A percentile compares a stretch with the other conserved stretches of the same genome.
Conservation (phyloP, 1,139 yeast species). For the Kurtzmaniella natalensis region DNA sequence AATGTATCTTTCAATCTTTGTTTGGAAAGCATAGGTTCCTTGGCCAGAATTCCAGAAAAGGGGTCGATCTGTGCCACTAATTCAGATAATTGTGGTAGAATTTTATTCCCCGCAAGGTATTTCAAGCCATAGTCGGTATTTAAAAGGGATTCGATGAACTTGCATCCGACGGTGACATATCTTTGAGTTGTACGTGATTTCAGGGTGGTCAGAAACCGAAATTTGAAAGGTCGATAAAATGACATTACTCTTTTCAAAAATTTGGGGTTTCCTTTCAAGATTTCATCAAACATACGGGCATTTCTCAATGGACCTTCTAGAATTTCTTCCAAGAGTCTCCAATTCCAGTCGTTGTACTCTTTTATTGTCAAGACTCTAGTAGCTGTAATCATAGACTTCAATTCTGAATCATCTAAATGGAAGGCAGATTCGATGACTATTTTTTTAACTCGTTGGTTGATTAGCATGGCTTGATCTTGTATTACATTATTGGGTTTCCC, state of each 20-base stretch:
- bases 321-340: conserved; percentile 65
- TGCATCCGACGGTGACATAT: conserved; percentile 70
- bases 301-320: conserved; percentile 77
- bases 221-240: conserved; percentile 88
- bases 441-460: conserved; percentile 30
- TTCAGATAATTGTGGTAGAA: conserved; percentile 83
- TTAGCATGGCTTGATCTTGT: conserved; percentile 1
- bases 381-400: conserved; percentile 61
- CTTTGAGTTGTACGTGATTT: conserved; percentile 27
- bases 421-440: conserved; percentile 44
- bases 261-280: conserved; percentile 69
- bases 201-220: conserved; percentile 45
- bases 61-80: conserved; percentile 85
- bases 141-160: conserved; percentile 62
- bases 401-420: conserved; percentile 64
- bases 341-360: conserved; percentile 82
- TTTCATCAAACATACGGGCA: conserved; percentile 72
- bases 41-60: conserved; percentile 65
- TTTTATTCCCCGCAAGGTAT: conserved; percentile 67
- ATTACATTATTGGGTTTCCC: not conserved
- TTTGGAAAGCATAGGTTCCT: conserved; percentile 69
- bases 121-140: conserved; percentile 60
- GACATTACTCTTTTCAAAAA: conserved; percentile 80
- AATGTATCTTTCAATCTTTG: conserved; percentile 59
- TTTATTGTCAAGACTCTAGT: conserved; percentile 76